phyloP scores from a whole-genome alignment of 129 eudicot species.

The Sambucus nigra region DNA sequence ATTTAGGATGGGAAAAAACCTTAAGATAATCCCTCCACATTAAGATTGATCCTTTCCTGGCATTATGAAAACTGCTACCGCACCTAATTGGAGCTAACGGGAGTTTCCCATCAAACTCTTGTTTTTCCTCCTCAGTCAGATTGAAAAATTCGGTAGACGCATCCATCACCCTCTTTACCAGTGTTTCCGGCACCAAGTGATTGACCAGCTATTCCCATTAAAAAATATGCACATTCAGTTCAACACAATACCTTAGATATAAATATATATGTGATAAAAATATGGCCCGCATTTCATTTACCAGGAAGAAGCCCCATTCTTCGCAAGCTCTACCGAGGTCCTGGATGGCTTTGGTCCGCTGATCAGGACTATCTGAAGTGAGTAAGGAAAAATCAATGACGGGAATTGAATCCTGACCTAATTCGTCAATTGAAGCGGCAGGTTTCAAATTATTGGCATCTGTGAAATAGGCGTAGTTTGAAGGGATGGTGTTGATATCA shows the following conservation, averaged over 20 bases:
- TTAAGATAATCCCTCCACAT: slow-evolving; percentile 37
- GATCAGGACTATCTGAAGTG: slow-evolving; percentile 1
- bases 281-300: slow-evolving; percentile 19
- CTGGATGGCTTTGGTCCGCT: slow-evolving; percentile 9
- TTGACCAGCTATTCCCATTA: slow-evolving; percentile 12
- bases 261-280: slow-evolving; percentile 10
- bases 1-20: slow-evolving; percentile 28
- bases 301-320: no score
- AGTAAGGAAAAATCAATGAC: slow-evolving; percentile 16
- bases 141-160: slow-evolving; percentile 10
- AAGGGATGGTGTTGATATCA: slow-evolving; percentile 35
- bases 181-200: slow-evolving; percentile 15
- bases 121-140: slow-evolving; percentile 5
- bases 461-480: no score
- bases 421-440: no score
- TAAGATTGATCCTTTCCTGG: slow-evolving; percentile 11
- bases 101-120: slow-evolving; percentile 10
- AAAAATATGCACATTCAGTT: no score
- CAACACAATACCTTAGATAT: not conserved
- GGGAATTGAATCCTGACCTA: slow-evolving; percentile 9
- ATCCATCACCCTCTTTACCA: no score
- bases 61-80: no score
- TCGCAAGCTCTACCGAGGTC: slow-evolving; percentile 18
- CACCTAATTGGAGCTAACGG: slow-evolving; percentile 15
- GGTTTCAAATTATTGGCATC: no score